These are phyloP conservation scores for Tagetes patula DNA, from an alignment of 129 eudicot genomes.

Conservation along the genomic window DNA sequence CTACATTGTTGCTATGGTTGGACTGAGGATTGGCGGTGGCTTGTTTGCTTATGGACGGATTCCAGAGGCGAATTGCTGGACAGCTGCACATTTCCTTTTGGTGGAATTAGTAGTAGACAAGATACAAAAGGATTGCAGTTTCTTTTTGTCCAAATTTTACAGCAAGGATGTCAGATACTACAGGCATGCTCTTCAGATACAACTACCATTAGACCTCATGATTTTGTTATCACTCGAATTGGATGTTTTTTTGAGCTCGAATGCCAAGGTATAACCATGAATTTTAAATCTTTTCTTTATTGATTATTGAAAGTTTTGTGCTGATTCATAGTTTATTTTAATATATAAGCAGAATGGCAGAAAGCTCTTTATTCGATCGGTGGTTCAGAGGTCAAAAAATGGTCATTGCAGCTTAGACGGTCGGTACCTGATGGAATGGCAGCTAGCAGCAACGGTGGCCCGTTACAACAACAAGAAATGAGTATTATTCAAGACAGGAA, in stretches of 20 bases:
- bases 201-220: conserved; percentile 67
- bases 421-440: conserved; percentile 83
- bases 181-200: conserved; percentile 80
- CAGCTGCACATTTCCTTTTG: conserved; percentile 88
- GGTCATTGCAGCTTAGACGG: conserved; percentile 94
- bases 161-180: conserved; percentile 96
- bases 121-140: conserved; percentile 96
- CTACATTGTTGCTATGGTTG: conserved; percentile 99
- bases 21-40: conserved; percentile 99
- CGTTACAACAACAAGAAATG: conserved; percentile 85
- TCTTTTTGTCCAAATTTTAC: conserved; percentile 88
- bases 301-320: background rate
- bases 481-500: conserved; percentile 68
- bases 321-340: conserved; percentile 4
- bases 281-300: background rate
- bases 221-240: conserved; percentile 83
- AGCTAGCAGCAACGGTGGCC: conserved; percentile 71
- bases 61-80: conserved; percentile 95
- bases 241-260: conserved; percentile 96
- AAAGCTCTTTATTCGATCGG: conserved; percentile 88
- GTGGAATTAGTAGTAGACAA: conserved; percentile 96
- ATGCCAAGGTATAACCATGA: conserved; percentile 72
- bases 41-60: conserved; percentile 95
- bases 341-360: conserved; percentile 85
- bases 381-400: conserved; percentile 92